Evolutionary conservation across 2,329 filamentous ascomycete species (phyloP), one percentile per base, ranked within the genome.

Genomic region (Paecilomyces fulvus): DNA sequence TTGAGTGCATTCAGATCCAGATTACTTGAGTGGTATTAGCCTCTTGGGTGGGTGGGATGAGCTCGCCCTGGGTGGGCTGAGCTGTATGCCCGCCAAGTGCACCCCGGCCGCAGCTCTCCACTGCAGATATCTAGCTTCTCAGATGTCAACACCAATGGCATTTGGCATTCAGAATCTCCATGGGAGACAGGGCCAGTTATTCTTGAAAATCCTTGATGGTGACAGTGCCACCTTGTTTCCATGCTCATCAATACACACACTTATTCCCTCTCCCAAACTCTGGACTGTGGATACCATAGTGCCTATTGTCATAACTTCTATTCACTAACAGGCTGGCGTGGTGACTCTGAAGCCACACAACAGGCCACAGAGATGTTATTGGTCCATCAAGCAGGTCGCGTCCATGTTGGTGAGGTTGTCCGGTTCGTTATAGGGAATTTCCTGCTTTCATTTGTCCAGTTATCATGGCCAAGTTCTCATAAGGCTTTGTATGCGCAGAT

Each of bases 331-430:
- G 72, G 71, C 60, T 75, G 73, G 72, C 65, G 59, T 51, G 60
- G 64, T 54, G 60, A 61, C 51, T 56, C 60, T 33, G 57, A 58
- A 20, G 62, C 68, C 57, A 55, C 57, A 28, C 57, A 56, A 53
- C 58, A 60, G 52, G 62, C 63, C 48, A 60, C 60, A 57, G 64
- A 73, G 25, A 97, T 97, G 94, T 80, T 97, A 62, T 84, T 97
- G 70, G 78, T 96, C 59, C 89, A 96, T 75, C 94, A 97, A 76
- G 81, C 87, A 61, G 94, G 94, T 68, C 90, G 83, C 76, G 88
- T 97, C 71, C 95, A 92, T 74, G 89, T 97, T 62, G 94, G 94
- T 70, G 92, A 97, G 76, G 87, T 96, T 43, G 85, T 96, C 61
- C 88, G 94, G 77, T 95, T 86, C 68, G 73, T 65, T 20, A 51